Evolutionary conservation across 306 rosid genomes (phyloP), one percentile per base, ranked within the genome.

Genomic region (Senna siamea): DNA sequence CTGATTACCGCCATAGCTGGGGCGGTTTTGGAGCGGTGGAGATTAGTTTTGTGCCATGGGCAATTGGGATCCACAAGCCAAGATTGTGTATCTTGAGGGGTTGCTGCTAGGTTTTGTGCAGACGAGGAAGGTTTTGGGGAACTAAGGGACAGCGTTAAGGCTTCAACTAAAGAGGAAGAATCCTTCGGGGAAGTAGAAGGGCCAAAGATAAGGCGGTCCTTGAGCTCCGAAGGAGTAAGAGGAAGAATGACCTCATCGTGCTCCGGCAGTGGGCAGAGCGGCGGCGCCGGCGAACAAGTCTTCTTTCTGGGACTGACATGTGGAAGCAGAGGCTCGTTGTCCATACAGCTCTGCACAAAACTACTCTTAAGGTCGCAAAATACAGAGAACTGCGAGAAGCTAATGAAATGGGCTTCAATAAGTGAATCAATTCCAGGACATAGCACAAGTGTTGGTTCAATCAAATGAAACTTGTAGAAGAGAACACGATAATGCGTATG

Each of bases 1-100:
- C 95, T 88, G 38, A 92, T 79, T 46, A 89, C 96, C 1, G 97
- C 96, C 93, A 95, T 82, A 52, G 99, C 99, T 0, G 99, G 99
- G 6, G 99, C 99, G 0, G 99, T 92, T 86, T 86, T 94, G 56
- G 98, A 94, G 66, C 99, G 92, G 11, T 92, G 99, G 34, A 94
- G 95, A 44, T 94, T 94, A 59, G 89, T 83, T 26, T 85, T 92
- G 56, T 56, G 64, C 82, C 86, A 83, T 19, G 87, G 55, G 57
- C 57, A 86, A 68, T 88, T 82, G 69, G 96, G 94, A 69, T 94
- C 96, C 37, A 82, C 12, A 22, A 88, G 92, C 98, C 94, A 91
- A 0, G 87, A 58, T 59, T 48, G 80, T 4, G 84, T 46, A 74
- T 81, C 88, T 9, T 32, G 63, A 7, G 62, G 79, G n/a, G 74